Base-by-base conservation (phyloP, 176 grass and related monocot species). In the Rhipidocladum racemiflorum region DNA sequence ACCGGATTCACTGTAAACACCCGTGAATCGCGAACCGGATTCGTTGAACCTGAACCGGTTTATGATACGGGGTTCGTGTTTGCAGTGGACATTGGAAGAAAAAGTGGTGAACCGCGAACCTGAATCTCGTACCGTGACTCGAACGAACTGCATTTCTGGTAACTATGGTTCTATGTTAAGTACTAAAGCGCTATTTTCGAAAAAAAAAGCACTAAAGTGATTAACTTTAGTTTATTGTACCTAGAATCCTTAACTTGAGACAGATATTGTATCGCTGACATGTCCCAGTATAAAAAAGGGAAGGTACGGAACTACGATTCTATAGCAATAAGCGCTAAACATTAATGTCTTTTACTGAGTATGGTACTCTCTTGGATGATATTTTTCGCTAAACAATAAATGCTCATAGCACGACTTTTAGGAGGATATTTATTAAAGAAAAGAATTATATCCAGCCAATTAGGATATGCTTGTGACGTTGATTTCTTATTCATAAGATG, bases 221-320 rank as follows among this genome's bases (percentile, higher is more conserved):
- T 50, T 50, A 50, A 39, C 17, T 70, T 25, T 12, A 38, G 5
- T 83, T 67, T 87, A 17, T 40, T 59, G 43, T 73, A 21, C 32
- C 61, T 84, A 55, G 69, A 51, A 50, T 65, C 72, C 88, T 91
- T 98, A 83, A 95, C 84, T 75, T 60, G 21, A 89, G 27, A 39
- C 57, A 98, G 95, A 86, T 95, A 98, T 88, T 98, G 95, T 78
- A 98, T 95, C 60, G 87, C 92, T 88, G 95, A 95, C 63, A 95
- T 98, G 95, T 93, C 92, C 34, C 88, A 81, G 48, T 98, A 90
- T 64, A 98, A 89, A 88, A 91, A 80, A 68, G 88, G 92, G 60
- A 93, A 98, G 92, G 95, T 97, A 86, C 23, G 20, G 14, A 77
- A 13, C 54, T 69, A 32, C 50, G 2, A 62, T 56, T 69, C 4